Percentiles rank a stretch among this genome's conserved stretches.
Conservation (phyloP, 768 basidiomycete species). For the Lepiota venenata region DNA sequence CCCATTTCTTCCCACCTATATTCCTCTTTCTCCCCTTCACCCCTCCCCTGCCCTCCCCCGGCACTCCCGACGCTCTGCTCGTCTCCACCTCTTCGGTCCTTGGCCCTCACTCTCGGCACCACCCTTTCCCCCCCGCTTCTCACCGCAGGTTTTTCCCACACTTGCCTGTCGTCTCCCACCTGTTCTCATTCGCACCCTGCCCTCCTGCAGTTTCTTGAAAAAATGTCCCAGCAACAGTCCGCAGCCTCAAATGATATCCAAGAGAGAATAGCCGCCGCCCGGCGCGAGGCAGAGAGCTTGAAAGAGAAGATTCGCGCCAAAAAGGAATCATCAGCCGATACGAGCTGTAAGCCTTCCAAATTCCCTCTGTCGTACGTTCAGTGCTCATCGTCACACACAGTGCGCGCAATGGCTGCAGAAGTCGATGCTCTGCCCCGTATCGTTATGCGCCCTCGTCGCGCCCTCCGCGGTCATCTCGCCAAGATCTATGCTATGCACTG, state of each 20-base stretch:
- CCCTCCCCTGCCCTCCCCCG: slow-evolving; percentile 10
- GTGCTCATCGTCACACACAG: slow-evolving; percentile 37
- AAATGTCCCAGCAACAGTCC: slow-evolving; percentile 11
- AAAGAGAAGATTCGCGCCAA: slow-evolving; percentile 99
- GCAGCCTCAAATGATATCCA: slow-evolving; percentile 55
- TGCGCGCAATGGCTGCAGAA: slow-evolving; percentile 98
- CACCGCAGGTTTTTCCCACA: slow-evolving; percentile 10
- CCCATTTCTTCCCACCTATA: slow-evolving; percentile 19
- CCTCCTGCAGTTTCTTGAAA: slow-evolving; percentile 5
- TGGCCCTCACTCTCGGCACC: not conserved
- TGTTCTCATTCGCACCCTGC: slow-evolving; percentile 7
- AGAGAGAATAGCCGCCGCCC: slow-evolving; percentile 92
- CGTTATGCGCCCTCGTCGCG: slow-evolving; percentile 93
- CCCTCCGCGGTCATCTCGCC: slow-evolving; percentile 94
- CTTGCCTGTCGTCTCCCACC: slow-evolving; percentile 17
- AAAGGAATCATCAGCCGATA: slow-evolving; percentile 96
- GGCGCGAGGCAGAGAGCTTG: slow-evolving; percentile 93
- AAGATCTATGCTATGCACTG: slow-evolving; percentile 99
- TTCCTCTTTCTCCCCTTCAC: slow-evolving; percentile 13
- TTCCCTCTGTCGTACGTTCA: slow-evolving; percentile 9
- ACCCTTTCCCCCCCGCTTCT: slow-evolving; percentile 7
- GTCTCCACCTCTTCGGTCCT: not conserved
- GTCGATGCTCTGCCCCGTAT: slow-evolving; percentile 95
- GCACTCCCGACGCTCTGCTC: slow-evolving; percentile 8
- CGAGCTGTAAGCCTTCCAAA: slow-evolving; percentile 70